Base-by-base conservation (phyloP, 225 moss, liverwort and hornwort genomes). In the Polytrichum commune region DNA sequence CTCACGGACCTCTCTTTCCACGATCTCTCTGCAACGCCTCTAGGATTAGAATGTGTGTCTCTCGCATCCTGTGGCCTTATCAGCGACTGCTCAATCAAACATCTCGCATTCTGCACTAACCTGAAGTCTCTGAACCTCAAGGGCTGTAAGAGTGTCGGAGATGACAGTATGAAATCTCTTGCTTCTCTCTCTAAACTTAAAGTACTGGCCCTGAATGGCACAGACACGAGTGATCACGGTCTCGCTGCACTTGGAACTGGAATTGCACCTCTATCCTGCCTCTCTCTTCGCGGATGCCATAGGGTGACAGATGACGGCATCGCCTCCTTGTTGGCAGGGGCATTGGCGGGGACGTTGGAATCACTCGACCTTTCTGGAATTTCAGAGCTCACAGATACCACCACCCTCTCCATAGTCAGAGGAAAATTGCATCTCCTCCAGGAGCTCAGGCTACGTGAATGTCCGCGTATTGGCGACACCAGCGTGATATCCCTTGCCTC, bases 71-170 rank as follows among this genome's bases (percentile, higher is more conserved):
- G 97, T 60, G 76, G 81, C 54, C 84, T 92, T 26, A 86, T 97
- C 63, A 97, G 86, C 18, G 97, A 97, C 68, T 89, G 80, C 78
- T 84, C 94, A 1, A 72, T 97, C 57, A 78, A 75, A 69, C 86
- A 83, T 61, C 85, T 97, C 46, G 89, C 88, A 35, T 81, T 80
- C 63, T 97, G 97, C 77, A 77, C 81, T 55, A 83, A 83, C 67
- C 81, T 97, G 27, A 84, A 80, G 73, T 85, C 85, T 2, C 74
- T 97, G 46, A 94, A 97, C 67, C 89, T 97, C 27, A 92, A 84
- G 77, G 91, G 93, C 54, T 97, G 97, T 68, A 94, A 91, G 70
- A 91, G 92, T 69, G 84, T 97, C 63, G 94, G 97, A 68, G 97
- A 97, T 79, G 90, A 88, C 69, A 89, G 94, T 27, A 81, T 94